Evolutionary conservation across 352 stramenopile genomes (phyloP), one percentile per base, ranked within the genome.

Genomic region (Phytophthora pini): DNA sequence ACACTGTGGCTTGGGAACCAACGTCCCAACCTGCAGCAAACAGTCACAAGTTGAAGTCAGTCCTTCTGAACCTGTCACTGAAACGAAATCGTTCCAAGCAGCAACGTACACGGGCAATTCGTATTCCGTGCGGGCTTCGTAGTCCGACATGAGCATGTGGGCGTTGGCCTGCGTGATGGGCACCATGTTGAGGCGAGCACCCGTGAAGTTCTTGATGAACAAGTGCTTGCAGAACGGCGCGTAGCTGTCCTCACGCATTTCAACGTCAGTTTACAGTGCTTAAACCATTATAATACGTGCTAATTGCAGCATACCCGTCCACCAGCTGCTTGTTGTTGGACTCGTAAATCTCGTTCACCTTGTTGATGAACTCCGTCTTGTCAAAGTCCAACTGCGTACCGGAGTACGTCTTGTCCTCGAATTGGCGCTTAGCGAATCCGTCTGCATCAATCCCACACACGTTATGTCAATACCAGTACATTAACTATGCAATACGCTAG

Each of bases 211-310:
- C 17, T 93, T 80, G 31, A 99, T 74, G 71, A 99, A 99, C 31
- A 99, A 55, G 79, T 99, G 97, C 86, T 99, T 99, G 84, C 97
- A 99, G 81, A 99, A 99, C 31, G 97, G 94, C 53, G 97, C 97
- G 72, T 99, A 99, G 22, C 93, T 97, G 34, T 46, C 9, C 10
- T 51, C 20, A 54, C 3, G 32, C 13, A 60, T 26, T 26, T 5
- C 6, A 26, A 47, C 29, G 46, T 63, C 50, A 61, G 41, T 58
- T 46, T 7, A 17, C 47, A 8, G n/a, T 0, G 27, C 47, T 24
- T 17, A 40, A 36, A 47, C 15, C 5, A 1, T 15, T 29, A 9
- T 32, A 5, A 20, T 20, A 49, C 20, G 31, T 27, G 32, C 3
- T 45, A 46, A 54, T 17, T 26, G 20, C 15, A 40, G 22, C 56